phyloP scores from a whole-genome alignment of 805 yeast species.

The Starmera pachycereana region DNA sequence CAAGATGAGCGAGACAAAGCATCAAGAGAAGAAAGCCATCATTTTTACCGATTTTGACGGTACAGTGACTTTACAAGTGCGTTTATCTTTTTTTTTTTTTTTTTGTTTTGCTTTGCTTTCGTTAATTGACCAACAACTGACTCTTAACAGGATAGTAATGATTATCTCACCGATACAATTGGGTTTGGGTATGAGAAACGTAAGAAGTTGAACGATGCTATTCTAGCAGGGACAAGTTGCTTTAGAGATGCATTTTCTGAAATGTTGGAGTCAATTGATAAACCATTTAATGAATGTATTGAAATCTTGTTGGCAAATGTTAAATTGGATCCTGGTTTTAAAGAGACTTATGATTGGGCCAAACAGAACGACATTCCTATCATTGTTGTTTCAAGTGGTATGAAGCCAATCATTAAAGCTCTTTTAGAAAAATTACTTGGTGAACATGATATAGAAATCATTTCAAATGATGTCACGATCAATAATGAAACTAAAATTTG shows the following conservation, averaged over 20 bases:
- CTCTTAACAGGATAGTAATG: constrained; percentile 62
- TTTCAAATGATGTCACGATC: constrained; percentile 65
- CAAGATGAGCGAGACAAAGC: neutral
- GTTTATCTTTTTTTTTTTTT: constrained; percentile 1
- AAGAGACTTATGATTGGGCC: constrained; percentile 73
- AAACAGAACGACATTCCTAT: constrained; percentile 63
- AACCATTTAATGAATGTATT: constrained; percentile 77
- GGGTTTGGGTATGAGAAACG: constrained; percentile 78
- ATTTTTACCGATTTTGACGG: constrained; percentile 98
- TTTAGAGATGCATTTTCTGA: constrained; percentile 76
- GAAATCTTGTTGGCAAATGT: constrained; percentile 56
- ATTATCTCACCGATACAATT: constrained; percentile 74
- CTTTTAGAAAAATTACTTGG: constrained; percentile 70
- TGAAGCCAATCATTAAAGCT: constrained; percentile 84
- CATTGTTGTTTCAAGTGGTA: constrained; percentile 84
- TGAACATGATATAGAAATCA: constrained; percentile 59
- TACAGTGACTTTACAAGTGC: constrained; percentile 75
- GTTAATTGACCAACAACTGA: neutral
- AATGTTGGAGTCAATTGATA: constrained; percentile 73
- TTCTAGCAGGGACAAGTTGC: constrained; percentile 54
- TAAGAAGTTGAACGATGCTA: constrained; percentile 54
- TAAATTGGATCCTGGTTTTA: constrained; percentile 84
- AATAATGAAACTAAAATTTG: constrained; percentile 47
- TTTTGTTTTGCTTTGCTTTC: neutral
- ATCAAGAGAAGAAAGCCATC: constrained; percentile 44